phyloP scores from a whole-genome alignment of 345 rosid genomes.

The Eucalyptus globulus region DNA sequence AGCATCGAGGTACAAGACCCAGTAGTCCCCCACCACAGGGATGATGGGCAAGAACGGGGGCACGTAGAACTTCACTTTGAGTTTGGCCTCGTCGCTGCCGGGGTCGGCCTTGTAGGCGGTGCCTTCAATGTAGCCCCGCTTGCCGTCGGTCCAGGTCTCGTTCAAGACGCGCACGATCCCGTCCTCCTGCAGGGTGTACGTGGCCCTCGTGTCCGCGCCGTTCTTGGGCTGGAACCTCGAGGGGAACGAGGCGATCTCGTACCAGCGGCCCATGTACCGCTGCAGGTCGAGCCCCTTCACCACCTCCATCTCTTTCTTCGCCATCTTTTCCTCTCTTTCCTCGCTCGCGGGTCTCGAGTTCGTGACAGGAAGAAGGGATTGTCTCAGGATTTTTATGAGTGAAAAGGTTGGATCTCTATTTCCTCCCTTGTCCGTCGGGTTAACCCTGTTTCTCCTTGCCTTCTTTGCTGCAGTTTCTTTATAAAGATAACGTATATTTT shows the following conservation, averaged over 20 bases:
- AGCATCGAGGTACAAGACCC: conserved; percentile 64
- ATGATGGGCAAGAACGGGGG: conserved; percentile 84
- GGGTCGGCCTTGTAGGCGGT: conserved; percentile 68
- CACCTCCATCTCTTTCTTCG: conserved; percentile 55
- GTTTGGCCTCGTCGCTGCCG: conserved; percentile 74
- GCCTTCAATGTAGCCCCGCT: conserved; percentile 57
- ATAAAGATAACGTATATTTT: not conserved
- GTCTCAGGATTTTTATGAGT: not conserved
- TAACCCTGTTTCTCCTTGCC: not conserved
- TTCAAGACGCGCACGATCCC: conserved; percentile 71
- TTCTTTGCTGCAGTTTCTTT: not conserved
- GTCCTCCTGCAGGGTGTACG: conserved; percentile 59
- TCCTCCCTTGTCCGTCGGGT: accelerated
- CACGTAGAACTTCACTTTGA: conserved; percentile 79
- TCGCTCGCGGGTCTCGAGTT: not conserved
- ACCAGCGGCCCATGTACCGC: conserved; percentile 90
- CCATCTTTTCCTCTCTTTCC: conserved; percentile 1
- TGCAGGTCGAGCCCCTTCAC: conserved; percentile 53
- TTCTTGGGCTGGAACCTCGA: conserved; percentile 68
- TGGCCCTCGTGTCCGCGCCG: conserved; percentile 75
- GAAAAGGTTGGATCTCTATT: not conserved
- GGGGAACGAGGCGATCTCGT: conserved; percentile 86
- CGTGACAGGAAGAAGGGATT: not conserved
- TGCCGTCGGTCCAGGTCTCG: conserved; percentile 76
- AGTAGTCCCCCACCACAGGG: conserved; percentile 76